Conservation (phyloP, 2,329 filamentous ascomycete genomes). For the Chrysoporthe deuterocubensis region DNA sequence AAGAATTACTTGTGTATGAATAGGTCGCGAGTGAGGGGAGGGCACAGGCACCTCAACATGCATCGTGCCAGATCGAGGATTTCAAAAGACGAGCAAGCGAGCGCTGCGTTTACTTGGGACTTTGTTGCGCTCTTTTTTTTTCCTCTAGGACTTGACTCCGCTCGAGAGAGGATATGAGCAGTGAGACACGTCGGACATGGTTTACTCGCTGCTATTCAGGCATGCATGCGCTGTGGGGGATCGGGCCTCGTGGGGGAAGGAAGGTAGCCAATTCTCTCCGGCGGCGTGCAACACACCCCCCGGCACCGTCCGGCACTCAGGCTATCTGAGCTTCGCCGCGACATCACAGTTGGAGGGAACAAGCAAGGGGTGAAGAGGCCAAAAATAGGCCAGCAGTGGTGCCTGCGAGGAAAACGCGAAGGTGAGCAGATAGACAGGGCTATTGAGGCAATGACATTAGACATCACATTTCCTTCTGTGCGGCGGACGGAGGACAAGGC, state of each 20-base stretch:
- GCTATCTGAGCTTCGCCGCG: no score
- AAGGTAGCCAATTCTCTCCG: no score
- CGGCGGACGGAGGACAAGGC: neutral
- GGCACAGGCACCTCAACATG: neutral
- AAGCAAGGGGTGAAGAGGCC: neutral
- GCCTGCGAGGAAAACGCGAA: neutral
- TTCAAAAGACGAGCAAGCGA: constrained; percentile 10
- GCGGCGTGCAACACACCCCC: no score
- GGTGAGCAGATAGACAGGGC: neutral
- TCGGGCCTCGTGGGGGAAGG: no score
- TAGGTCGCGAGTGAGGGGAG: neutral
- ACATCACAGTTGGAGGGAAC: no score
- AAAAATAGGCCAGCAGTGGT: neutral
- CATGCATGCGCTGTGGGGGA: no score
- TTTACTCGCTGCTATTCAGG: no score
- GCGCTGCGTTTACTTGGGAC: neutral
- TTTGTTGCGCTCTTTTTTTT: neutral
- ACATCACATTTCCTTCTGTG: neutral
- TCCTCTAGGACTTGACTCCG: neutral
- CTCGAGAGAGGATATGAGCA: neutral
- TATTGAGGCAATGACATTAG: neutral
- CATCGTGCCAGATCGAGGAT: neutral
- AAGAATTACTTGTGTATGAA: neutral
- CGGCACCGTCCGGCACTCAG: no score
- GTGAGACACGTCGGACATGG: neutral